Conservation (phyloP, 1,139 yeast species). For the Yamadazyma diospyri region DNA sequence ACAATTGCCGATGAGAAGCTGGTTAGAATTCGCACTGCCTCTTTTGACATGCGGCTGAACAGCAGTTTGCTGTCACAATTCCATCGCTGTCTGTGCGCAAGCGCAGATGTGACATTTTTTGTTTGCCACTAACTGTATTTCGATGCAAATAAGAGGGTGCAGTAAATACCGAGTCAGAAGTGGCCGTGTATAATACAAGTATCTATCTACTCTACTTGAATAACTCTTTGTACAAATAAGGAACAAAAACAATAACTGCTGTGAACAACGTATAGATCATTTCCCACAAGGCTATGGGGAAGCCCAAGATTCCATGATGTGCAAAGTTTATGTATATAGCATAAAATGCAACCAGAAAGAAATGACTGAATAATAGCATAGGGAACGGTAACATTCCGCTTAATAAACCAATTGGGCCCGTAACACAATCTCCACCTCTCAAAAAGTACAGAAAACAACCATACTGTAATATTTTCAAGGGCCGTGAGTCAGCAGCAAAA, state of each 20-base stretch:
- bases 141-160: no score
- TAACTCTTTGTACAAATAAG: conserved; percentile 58
- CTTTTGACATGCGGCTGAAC: conserved; percentile 2
- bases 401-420: conserved; percentile 78
- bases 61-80: no score
- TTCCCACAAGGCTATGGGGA: conserved; percentile 72
- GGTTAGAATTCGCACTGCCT: background rate
- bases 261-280: conserved; percentile 66
- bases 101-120: no score
- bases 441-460: conserved; percentile 89
- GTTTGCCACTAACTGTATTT: no score
- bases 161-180: no score
- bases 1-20: no score
- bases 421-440: conserved; percentile 77
- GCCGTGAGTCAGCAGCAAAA: conserved; percentile 78
- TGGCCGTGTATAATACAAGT: no score
- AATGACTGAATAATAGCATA: conserved; percentile 70
- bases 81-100: no score
- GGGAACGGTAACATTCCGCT: conserved; percentile 82
- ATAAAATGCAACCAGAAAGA: conserved; percentile 86
- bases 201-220: conserved; percentile 14
- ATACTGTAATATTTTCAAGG: conserved; percentile 66
- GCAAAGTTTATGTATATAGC: conserved; percentile 67
- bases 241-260: conserved; percentile 76
- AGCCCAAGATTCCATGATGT: conserved; percentile 61